phyloP scores from a whole-genome alignment of 306 rosid species.

The Canavalia gladiata region DNA sequence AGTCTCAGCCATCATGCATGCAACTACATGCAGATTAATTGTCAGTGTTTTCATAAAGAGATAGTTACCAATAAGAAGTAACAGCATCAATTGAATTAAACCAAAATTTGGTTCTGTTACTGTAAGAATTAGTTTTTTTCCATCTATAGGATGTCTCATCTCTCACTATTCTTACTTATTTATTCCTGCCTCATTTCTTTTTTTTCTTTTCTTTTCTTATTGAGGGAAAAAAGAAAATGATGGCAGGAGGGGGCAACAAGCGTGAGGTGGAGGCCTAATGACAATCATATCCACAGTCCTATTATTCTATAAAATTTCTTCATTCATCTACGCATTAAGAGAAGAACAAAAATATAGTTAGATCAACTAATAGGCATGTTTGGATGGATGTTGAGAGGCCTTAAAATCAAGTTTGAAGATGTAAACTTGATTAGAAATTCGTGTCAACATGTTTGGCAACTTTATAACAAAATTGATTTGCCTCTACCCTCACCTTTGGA shows the following conservation, averaged over 20 bases:
- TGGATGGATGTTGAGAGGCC: no score
- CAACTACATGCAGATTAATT: not conserved
- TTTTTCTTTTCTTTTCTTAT: not conserved
- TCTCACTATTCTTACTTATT: not conserved
- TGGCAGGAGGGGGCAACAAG: not conserved
- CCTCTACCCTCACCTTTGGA: no score
- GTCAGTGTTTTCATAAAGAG: not conserved
- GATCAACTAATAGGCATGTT: not conserved
- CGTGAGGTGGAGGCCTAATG: not conserved
- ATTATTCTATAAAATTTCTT: not conserved
- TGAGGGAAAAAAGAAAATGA: not conserved
- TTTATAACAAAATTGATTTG: no score
- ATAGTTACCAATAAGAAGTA: not conserved
- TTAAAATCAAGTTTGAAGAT: no score
- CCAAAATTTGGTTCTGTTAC: not conserved
- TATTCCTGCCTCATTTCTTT: not conserved
- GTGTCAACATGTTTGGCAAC: no score
- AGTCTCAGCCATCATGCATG: not conserved
- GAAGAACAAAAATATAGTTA: constrained; percentile 2
- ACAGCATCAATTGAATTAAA: not conserved
- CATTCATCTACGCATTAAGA: not conserved
- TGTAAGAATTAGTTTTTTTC: not conserved
- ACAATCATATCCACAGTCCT: not conserved
- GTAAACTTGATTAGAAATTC: no score
- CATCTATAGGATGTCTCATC: not conserved